Evolutionary conservation across 2,329 filamentous ascomycete genomes (phyloP), one percentile per base, ranked within the genome.

Genomic region (Achaetomium macrosporum): DNA sequence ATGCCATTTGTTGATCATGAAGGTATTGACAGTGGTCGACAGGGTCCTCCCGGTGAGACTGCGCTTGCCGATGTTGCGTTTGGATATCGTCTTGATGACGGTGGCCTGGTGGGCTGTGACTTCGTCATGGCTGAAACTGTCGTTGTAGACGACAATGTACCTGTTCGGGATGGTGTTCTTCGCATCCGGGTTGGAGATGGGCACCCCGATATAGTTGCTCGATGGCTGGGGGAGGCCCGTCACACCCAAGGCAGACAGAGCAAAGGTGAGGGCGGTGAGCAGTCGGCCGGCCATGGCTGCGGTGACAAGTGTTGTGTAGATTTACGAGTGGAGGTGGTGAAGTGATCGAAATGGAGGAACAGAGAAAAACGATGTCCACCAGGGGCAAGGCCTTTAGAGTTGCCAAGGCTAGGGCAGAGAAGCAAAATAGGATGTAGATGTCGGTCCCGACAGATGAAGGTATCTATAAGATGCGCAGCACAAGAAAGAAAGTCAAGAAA

Each of bases 71-170:
- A 82, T 60, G 65, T 83, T 83, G 59, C 79, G 78, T 68, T 78
- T 82, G 65, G 76, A 70, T 51, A 85, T 66, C 42, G 75, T 66
- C 40, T 71, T 63, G 52, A 69, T 72, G 62, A 82, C 72, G 51
- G 67, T 71, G 31, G 70, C 66, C 62, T 79, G 69, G 65, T 81
- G 77, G 45, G 73, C 68, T 36, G 70, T 66, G 61, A 84, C 75
- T 36, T 69, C 69, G 15, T 72, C 73, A 19, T 75, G 69, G 56
- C 69, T 71, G 59, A 74, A 75, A 51, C 73, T 76, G 58, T 71
- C 72, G 66, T 84, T 81, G 72, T 83, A 85, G 53, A 85, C 81
- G 50, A 85, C 81, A 57, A 86, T 84, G 67, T 83, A 86, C 45
- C 73, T 71, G 69, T 79, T 76, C 35, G 77, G 69, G 44, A 84